Conservation (phyloP, 257 asterid genomes). For the Marsdenia floribunda region DNA sequence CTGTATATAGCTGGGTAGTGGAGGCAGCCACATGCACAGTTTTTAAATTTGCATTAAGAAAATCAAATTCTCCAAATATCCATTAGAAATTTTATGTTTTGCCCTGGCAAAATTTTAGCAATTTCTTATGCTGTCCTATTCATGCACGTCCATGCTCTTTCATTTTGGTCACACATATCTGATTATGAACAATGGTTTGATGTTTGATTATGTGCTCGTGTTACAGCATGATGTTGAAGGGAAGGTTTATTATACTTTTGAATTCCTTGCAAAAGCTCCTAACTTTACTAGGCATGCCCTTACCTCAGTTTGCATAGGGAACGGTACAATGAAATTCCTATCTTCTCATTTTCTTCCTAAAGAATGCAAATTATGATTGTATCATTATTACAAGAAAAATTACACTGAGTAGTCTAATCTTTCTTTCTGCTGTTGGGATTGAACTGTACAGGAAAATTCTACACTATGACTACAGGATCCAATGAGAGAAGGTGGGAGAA, state of each 20-base stretch:
- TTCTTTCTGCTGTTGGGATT: neutral
- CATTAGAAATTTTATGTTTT: neutral
- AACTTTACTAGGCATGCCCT: slow-evolving; percentile 90
- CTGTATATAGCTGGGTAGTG: neutral
- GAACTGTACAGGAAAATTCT: slow-evolving; percentile 59
- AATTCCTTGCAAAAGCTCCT: slow-evolving; percentile 74
- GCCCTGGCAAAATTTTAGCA: too few species aligned
- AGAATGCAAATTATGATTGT: neutral
- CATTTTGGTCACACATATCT: neutral
- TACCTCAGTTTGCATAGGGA: slow-evolving; percentile 65
- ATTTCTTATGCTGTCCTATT: too few species aligned
- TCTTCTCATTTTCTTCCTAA: neutral
- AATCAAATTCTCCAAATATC: neutral
- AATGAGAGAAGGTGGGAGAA: slow-evolving; percentile 94
- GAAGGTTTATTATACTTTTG: slow-evolving; percentile 65
- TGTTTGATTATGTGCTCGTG: slow-evolving; percentile 14
- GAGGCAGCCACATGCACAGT: neutral
- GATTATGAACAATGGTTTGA: neutral
- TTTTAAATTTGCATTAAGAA: too few species aligned
- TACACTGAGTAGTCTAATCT: neutral
- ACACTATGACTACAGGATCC: slow-evolving; percentile 81
- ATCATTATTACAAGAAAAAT: neutral
- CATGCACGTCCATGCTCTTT: neutral
- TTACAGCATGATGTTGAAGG: slow-evolving; percentile 74
- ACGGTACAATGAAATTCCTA: slow-evolving; percentile 38